Evolutionary conservation across 495 filamentous ascomycete species (phyloP).

Genomic region (Neurospora sp.): DNA sequence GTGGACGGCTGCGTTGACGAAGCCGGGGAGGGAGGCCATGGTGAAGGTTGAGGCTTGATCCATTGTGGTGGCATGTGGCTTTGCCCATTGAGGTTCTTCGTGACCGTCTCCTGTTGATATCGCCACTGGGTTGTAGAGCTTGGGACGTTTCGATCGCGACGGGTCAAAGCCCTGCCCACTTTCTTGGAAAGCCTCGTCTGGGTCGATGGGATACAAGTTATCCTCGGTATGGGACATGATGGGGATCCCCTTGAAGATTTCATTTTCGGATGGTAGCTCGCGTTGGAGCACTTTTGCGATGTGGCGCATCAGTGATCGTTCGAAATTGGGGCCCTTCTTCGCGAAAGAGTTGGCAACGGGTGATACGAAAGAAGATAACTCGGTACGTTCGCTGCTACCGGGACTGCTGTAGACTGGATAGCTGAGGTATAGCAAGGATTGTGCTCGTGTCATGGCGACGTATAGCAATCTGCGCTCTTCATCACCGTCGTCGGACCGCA

Average conservation of each 20-base stretch:
- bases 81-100: slow-evolving; percentile 21
- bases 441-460: slow-evolving; percentile 95
- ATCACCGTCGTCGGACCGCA: slow-evolving; percentile 77
- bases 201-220: slow-evolving; percentile 27
- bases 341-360: slow-evolving; percentile 26
- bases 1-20: slow-evolving; percentile 33
- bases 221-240: slow-evolving; percentile 31
- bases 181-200: slow-evolving; percentile 11
- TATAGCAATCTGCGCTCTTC: slow-evolving; percentile 90
- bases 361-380: slow-evolving; percentile 32
- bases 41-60: slow-evolving; percentile 33
- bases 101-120: slow-evolving; percentile 11
- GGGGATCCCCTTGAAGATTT: slow-evolving; percentile 33
- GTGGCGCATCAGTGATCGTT: slow-evolving; percentile 28
- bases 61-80: slow-evolving; percentile 34
- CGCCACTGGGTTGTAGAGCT: slow-evolving; percentile 14
- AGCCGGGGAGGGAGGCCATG: slow-evolving; percentile 28
- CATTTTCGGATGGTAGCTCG: slow-evolving; percentile 25
- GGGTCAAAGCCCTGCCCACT: neutral
- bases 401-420: slow-evolving; percentile 45
- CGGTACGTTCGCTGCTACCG: slow-evolving; percentile 21
- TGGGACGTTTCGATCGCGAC: slow-evolving; percentile 17
- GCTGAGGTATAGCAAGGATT: slow-evolving; percentile 85
- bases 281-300: slow-evolving; percentile 33
- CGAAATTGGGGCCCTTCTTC: slow-evolving; percentile 34